phyloP scores from a whole-genome alignment of 1,284 basidiomycete species.

The Pascua guehoae region DNA sequence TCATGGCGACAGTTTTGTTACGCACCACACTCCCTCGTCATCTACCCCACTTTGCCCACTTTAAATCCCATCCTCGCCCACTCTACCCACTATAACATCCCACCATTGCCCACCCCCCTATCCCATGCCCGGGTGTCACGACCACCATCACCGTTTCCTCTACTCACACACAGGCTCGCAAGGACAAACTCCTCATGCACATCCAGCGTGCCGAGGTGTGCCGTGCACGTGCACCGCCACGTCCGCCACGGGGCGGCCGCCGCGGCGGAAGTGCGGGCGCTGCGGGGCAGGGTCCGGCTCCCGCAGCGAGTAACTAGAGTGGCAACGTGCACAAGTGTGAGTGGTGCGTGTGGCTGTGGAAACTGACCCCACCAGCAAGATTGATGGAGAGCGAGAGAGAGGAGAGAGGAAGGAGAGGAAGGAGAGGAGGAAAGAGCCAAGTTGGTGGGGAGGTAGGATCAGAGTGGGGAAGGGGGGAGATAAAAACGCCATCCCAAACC shows the following conservation, averaged over 20 bases:
- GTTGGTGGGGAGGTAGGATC: too few species aligned
- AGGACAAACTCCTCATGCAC: constrained; percentile 25
- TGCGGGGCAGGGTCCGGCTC: too few species aligned
- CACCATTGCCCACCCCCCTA: too few species aligned
- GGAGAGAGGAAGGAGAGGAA: too few species aligned
- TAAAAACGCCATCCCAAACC: too few species aligned
- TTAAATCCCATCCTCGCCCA: neutral
- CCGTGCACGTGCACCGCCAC: constrained; percentile 14
- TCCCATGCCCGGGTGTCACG: neutral
- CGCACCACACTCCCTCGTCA: too few species aligned
- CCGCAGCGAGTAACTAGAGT: neutral
- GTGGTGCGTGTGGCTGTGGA: too few species aligned
- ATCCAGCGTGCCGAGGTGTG: constrained; percentile 18
- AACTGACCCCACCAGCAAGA: too few species aligned
- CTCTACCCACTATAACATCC: neutral
- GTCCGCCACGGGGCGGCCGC: constrained; percentile 6
- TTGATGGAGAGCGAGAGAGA: too few species aligned
- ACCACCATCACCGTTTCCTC: neutral
- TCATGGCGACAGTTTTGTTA: neutral
- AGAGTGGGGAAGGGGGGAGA: too few species aligned
- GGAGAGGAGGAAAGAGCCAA: too few species aligned
- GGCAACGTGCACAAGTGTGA: too few species aligned
- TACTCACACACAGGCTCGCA: constrained; percentile 20
- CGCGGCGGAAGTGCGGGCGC: neutral
- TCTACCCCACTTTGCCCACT: neutral